Conservation (phyloP, 495 filamentous ascomycete genomes). For the Penicillium dipodomyicola region DNA sequence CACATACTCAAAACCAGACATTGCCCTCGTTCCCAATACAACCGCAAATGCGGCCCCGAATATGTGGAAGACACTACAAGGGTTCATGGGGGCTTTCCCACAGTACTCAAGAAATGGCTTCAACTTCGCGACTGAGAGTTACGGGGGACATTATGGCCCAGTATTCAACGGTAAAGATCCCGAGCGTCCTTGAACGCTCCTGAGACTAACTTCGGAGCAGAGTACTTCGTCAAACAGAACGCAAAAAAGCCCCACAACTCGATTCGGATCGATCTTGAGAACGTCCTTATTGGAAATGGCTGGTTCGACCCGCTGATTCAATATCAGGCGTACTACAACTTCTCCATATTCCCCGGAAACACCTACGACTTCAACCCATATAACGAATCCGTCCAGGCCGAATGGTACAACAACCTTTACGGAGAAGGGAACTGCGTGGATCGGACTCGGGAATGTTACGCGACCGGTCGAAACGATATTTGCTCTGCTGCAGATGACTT, state of each 20-base stretch:
- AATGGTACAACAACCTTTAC: constrained; percentile 61
- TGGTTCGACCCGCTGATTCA: constrained; percentile 60
- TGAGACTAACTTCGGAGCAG: constrained; percentile 23
- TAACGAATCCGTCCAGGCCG: constrained; percentile 41
- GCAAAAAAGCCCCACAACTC: constrained; percentile 29
- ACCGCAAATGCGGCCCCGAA: constrained; percentile 55
- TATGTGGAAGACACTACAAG: constrained; percentile 59
- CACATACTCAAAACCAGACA: constrained; percentile 53
- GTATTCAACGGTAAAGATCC: constrained; percentile 44
- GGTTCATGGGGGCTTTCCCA: constrained; percentile 63
- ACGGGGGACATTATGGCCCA: constrained; percentile 62
- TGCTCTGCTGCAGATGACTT: constrained; percentile 53
- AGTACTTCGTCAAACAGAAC: constrained; percentile 39
- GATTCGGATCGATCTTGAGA: constrained; percentile 52
- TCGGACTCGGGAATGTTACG: constrained; percentile 48
- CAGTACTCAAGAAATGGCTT: constrained; percentile 55
- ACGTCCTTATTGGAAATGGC: constrained; percentile 57
- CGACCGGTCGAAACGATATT: constrained; percentile 41
- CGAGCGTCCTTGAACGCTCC: constrained; percentile 53
- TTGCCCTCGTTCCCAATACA: constrained; percentile 51
- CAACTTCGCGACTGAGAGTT: constrained; percentile 59
- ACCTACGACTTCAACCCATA: constrained; percentile 58
- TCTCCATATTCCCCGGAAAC: constrained; percentile 54
- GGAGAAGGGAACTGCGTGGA: constrained; percentile 62
- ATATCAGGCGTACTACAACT: constrained; percentile 66